A percentile compares a stretch with the other conserved stretches of the same genome.
Conservation (phyloP, 2,329 filamentous ascomycete genomes). For the Fusarium albidum region DNA sequence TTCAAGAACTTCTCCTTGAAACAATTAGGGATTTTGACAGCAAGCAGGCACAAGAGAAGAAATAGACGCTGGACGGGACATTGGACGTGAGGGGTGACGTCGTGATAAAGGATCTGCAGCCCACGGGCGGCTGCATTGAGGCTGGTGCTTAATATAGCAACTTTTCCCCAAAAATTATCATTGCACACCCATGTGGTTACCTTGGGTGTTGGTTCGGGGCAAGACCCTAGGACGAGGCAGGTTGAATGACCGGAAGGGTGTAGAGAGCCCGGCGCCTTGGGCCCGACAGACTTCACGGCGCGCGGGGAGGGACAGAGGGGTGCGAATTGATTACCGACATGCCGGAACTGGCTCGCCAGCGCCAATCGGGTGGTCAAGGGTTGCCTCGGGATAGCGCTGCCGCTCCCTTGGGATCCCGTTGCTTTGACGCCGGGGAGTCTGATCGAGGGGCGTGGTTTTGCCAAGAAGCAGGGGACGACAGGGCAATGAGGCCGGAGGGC, state of each 20-base stretch:
- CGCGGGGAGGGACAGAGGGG: not conserved
- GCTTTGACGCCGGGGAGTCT: conserved; percentile 25
- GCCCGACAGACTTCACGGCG: conserved; percentile 12
- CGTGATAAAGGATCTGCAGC: conserved; percentile 41
- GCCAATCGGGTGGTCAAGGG: conserved; percentile 29
- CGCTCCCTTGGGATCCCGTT: conserved; percentile 18
- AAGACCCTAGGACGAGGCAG: conserved; percentile 13
- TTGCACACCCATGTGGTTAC: conserved; percentile 6
- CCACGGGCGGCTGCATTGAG: conserved; percentile 47
- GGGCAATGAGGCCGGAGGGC: conserved; percentile 24
- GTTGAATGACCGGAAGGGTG: conserved; percentile 19
- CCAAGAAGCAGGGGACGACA: conserved; percentile 18
- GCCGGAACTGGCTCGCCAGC: conserved; percentile 25
- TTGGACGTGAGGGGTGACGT: conserved; percentile 26
- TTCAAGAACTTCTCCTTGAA: conserved; percentile 9
- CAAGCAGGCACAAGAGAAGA: conserved; percentile 6
- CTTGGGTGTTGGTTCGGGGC: not conserved
- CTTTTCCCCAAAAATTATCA: conserved; percentile 30
- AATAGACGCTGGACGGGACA: conserved; percentile 28
- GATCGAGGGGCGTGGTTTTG: conserved; percentile 13
- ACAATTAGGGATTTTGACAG: conserved; percentile 9
- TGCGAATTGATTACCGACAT: conserved; percentile 17
- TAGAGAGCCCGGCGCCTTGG: conserved; percentile 15
- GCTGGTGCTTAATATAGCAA: conserved; percentile 50
- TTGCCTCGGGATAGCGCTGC: conserved; percentile 25